Evolutionary conservation across 139 green algal genomes (phyloP), one percentile per base, ranked within the genome.

Genomic region (Tetradesmus obliquus): DNA sequence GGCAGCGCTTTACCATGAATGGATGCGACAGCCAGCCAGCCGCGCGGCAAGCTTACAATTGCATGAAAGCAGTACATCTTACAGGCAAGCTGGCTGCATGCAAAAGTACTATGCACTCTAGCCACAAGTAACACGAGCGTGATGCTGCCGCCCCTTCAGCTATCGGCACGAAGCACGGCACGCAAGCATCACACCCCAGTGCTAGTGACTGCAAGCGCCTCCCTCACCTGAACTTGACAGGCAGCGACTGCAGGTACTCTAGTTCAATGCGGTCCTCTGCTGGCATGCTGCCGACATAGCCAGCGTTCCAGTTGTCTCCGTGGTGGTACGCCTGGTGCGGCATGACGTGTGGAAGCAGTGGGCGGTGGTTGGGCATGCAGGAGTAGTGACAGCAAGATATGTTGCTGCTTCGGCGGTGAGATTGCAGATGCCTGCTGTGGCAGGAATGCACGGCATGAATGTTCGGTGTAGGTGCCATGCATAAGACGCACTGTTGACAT

Each of bases 201-300:
- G 32, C 32, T 45, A 45, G 32, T 45, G 32, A 45, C 32, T 45
- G 32, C 32, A 45, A 45, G 32, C 85, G 24, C 12, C 20, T 22
- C 3, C 10, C 15, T n/a, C 3, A 17, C 17, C 17, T 45, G 76
- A 79, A 80, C 74, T 86, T 86, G 24, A 57, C 55, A 2, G 76
- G 76, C 88, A 86, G 55, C 17, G 88, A 79, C 88, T 91, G 45
- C 88, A 91, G 45, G 19, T 86, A 86, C 60, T 83, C 54, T 60
- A 92, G 80, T 54, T 92, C 88, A 3, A 4, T 4, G 5, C 80
- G 55, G 88, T 92, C 88, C 17, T 55, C 88, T 2, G 32, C 3
- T 2, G 19, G 54, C 54, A 92, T 51, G 22, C 54, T 57, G 54
- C 87, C 57, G 22, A 91, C 88, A 55, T 87, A 15, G 24, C 81